phyloP scores from a whole-genome alignment of 2,329 filamentous ascomycete species.

The Neurospora sp. region DNA sequence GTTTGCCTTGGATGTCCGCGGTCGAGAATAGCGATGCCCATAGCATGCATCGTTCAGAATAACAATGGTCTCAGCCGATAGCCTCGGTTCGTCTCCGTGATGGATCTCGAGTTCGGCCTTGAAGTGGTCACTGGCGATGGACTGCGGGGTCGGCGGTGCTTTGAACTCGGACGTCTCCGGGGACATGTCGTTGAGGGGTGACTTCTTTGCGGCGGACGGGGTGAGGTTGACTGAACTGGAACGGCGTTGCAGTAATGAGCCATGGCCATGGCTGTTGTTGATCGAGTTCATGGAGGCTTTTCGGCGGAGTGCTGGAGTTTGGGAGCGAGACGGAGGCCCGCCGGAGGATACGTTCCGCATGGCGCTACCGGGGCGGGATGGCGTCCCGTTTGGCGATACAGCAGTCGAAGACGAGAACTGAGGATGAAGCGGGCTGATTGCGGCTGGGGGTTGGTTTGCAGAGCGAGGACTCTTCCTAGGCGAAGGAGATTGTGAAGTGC shows the following conservation, averaged over 20 bases:
- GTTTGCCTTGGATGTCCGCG: slow-evolving; percentile 60
- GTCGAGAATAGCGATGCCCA: slow-evolving; percentile 81
- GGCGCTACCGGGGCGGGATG: slow-evolving; percentile 26
- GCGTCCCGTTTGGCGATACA: slow-evolving; percentile 26
- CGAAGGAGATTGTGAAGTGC: slow-evolving; percentile 14
- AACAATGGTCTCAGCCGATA: slow-evolving; percentile 58
- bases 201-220: slow-evolving; percentile 20
- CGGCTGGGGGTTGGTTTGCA: slow-evolving; percentile 7
- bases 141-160: slow-evolving; percentile 35
- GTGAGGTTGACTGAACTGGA: slow-evolving; percentile 36
- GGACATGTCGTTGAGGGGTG: slow-evolving; percentile 25
- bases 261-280: slow-evolving; percentile 19
- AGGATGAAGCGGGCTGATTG: slow-evolving; percentile 17
- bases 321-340: slow-evolving; percentile 31
- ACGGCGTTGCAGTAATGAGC: slow-evolving; percentile 31
- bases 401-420: slow-evolving; percentile 23
- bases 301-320: slow-evolving; percentile 40
- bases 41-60: slow-evolving; percentile 91
- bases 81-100: slow-evolving; percentile 33
- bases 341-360: slow-evolving; percentile 29
- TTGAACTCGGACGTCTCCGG: slow-evolving; percentile 26
- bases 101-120: slow-evolving; percentile 57
- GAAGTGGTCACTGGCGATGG: slow-evolving; percentile 60
- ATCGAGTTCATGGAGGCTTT: slow-evolving; percentile 50
- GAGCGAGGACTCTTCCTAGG: slow-evolving; percentile 8